Evolutionary conservation across 2,329 filamentous ascomycete genomes (phyloP), one percentile per base, ranked within the genome.

Genomic region (Shiraia sp.): DNA sequence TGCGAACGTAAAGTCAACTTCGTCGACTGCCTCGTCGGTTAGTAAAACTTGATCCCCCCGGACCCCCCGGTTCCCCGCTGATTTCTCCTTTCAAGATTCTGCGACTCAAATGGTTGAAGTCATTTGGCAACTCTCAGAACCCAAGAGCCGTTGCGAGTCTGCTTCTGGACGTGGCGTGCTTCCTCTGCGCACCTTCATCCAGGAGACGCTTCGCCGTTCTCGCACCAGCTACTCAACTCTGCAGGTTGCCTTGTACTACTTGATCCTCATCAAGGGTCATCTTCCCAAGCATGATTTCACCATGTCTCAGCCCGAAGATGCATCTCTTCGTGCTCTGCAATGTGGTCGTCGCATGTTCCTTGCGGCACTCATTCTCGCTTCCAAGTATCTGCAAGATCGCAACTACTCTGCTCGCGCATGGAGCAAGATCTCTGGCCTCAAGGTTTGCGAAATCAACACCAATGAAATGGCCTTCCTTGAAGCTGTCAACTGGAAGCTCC

Each of bases 381-480:
- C 93, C 25, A 99, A 99, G 75, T 99, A 97, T 68, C 77, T 99
- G 32, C 93, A 99, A 72, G 93, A 99, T 68, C 86, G 92, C 57
- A 99, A 97, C 73, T 99, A 95, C 72, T 97, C 93, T 10, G 90
- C 93, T 34, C 86, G 92, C 41, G 93, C 93, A 29, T 99, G 93
- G 93, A 97, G 92, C 71, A 97, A 96, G 77, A 99, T 99, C 58
- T 97, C 93, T 13, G 93, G 93, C n/a, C 78, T 99, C 42, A 90
- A 88, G 66, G 91, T 90, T 3, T 77, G 82, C 42, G 93, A 99
- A 73, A 97, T 99, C 71, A 97, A 97, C 72, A 87, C 90, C 64
- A 97, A 97, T 69, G 93, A 99, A 74, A 86, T 95, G 69, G 85
- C 88, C 13, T 99, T 97, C 68, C 79, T 99, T 32, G 75, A 86